phyloP scores from a whole-genome alignment of 129 eudicot genomes.

The Mikania micrantha region DNA sequence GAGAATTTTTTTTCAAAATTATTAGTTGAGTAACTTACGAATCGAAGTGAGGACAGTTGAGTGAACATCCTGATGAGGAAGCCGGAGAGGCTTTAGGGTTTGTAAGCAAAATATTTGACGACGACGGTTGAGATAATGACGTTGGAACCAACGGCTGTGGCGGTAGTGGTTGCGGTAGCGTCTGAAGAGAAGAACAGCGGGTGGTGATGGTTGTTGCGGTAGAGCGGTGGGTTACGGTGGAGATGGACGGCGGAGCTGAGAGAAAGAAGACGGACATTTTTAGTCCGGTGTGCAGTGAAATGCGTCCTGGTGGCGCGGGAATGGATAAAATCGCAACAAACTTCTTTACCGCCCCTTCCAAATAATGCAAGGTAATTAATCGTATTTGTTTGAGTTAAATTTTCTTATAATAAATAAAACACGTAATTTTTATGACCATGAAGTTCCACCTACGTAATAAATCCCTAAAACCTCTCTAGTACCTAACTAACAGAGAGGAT shows the following conservation, averaged over 20 bases:
- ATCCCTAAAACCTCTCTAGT: too few species aligned
- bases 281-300: constrained; percentile 14
- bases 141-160: constrained; percentile 10
- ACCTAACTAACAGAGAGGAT: too few species aligned
- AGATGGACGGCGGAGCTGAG: constrained; percentile 35
- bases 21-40: constrained; percentile 40
- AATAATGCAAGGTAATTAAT: too few species aligned
- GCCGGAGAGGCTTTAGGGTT: constrained; percentile 35
- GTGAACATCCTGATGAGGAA: constrained; percentile 57
- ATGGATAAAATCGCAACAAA: constrained; percentile 29
- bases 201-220: constrained; percentile 26
- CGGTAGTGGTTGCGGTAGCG: constrained; percentile 15
- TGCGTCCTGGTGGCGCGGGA: constrained; percentile 51
- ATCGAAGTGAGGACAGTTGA: constrained; percentile 76
- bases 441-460: too few species aligned
- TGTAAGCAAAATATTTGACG: constrained; percentile 23
- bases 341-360: neutral
- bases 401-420: too few species aligned
- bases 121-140: constrained; percentile 20
- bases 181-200: constrained; percentile 25
- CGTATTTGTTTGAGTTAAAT: too few species aligned
- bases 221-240: constrained; percentile 38
- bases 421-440: too few species aligned
- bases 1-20: neutral
- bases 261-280: constrained; percentile 42